A percentile compares a stretch with the other conserved stretches of the same genome.
phyloP scores from a whole-genome alignment of 176 grass and related monocot species.

The Tillandsia leiboldiana region DNA sequence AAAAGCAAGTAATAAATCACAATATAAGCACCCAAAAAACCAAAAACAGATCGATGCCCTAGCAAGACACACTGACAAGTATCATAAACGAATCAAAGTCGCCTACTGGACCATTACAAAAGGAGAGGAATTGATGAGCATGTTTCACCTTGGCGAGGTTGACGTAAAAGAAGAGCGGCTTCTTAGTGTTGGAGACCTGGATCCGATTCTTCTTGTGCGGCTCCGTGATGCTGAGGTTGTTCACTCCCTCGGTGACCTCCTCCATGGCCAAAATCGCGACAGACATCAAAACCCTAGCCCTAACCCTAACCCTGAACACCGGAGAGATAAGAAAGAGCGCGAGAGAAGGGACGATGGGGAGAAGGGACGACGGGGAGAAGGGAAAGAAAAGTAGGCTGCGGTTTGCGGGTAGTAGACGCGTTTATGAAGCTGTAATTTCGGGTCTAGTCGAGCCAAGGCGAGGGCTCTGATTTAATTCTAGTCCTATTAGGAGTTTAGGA shows the following conservation, averaged over 20 bases:
- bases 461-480: too few relatives aligned
- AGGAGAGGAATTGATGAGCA: neutral
- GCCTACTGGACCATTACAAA: neutral
- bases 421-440: too few relatives aligned
- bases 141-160: conserved; percentile 80
- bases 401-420: too few relatives aligned
- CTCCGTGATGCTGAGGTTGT: conserved; percentile 49
- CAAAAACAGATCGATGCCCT: neutral
- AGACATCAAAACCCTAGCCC: neutral
- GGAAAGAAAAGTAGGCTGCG: neutral
- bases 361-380: neutral
- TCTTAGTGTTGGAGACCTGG: conserved; percentile 96
- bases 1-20: too few relatives aligned
- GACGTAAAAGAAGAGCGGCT: conserved; percentile 99
- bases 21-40: too few relatives aligned
- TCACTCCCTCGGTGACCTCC: conserved; percentile 63
- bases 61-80: neutral
- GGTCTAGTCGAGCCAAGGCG: too few relatives aligned
- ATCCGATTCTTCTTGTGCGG: conserved; percentile 83
- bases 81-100: neutral
- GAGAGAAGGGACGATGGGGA: neutral
- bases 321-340: conserved; percentile 4
- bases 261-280: conserved; percentile 39
- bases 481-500: too few relatives aligned
- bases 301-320: conserved; percentile 26